A percentile compares a stretch with the other conserved stretches of the same genome.
Conservation (phyloP, 805 yeast species). For the Hanseniaspora taiwanica region DNA sequence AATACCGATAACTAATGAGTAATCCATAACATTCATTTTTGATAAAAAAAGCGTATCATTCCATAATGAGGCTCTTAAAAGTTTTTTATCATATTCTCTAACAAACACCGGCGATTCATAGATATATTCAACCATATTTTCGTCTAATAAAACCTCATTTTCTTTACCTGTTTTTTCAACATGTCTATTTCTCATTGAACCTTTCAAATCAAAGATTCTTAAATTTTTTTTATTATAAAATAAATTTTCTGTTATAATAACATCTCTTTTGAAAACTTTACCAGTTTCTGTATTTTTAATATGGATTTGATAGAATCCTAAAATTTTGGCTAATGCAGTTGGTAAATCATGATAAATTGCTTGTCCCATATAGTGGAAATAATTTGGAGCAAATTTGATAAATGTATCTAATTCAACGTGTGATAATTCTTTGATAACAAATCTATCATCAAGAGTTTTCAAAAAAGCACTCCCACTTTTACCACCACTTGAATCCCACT, state of each 20-base stretch:
- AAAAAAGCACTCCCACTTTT: conserved; percentile 90
- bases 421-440: conserved; percentile 79
- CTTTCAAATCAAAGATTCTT: conserved; percentile 88
- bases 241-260: conserved; percentile 88
- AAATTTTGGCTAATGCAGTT: conserved; percentile 85
- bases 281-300: conserved; percentile 69
- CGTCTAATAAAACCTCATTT: conserved; percentile 88
- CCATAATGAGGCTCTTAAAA: conserved; percentile 80
- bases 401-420: conserved; percentile 86
- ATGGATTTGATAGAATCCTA: conserved; percentile 91
- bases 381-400: conserved; percentile 89
- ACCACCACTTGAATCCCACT: conserved; percentile 95
- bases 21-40: conserved; percentile 98
- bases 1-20: conserved; percentile 87
- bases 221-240: conserved; percentile 74
- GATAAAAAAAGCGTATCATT: conserved; percentile 89
- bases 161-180: conserved; percentile 93
- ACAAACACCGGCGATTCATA: conserved; percentile 94
- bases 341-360: conserved; percentile 91
- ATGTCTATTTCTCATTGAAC: conserved; percentile 94
- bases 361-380: conserved; percentile 91
- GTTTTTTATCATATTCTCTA: conserved; percentile 77
- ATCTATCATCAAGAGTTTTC: conserved; percentile 82
- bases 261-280: conserved; percentile 72
- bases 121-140: conserved; percentile 95